These are phyloP conservation scores for Fusarium nanum DNA, from an alignment of 2,329 filamentous ascomycete genomes.

Conservation along the genomic window DNA sequence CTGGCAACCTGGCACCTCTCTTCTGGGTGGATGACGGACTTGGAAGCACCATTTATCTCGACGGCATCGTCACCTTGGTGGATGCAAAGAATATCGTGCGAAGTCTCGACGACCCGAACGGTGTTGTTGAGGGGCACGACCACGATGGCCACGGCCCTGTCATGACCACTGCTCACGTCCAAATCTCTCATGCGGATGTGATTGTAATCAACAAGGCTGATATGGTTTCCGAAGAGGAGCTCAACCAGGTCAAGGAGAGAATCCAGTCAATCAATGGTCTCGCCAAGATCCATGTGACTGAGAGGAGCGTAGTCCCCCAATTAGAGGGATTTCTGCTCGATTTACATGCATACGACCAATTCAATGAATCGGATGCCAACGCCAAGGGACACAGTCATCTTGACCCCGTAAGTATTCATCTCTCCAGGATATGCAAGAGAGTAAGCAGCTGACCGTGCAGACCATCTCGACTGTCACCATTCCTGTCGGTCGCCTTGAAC, in stretches of 20 bases:
- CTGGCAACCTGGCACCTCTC: slow-evolving; percentile 92
- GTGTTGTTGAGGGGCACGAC: slow-evolving; percentile 64
- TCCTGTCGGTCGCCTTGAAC: slow-evolving; percentile 68
- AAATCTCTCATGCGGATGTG: slow-evolving; percentile 97
- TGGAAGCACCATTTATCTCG: slow-evolving; percentile 93
- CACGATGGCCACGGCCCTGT: slow-evolving; percentile 70
- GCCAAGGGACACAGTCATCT: slow-evolving; percentile 89
- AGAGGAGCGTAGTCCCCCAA: slow-evolving; percentile 81
- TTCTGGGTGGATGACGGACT: slow-evolving; percentile 99
- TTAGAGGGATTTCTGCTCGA: slow-evolving; percentile 90
- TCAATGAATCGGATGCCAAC: slow-evolving; percentile 77
- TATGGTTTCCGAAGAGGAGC: slow-evolving; percentile 76
- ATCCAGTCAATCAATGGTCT: slow-evolving; percentile 89
- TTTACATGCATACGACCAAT: slow-evolving; percentile 90
- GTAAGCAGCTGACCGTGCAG: slow-evolving; percentile 55
- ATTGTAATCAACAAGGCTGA: slow-evolving; percentile 95
- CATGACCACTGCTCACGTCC: slow-evolving; percentile 92
- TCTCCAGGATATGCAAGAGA: neutral
- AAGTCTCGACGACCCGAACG: slow-evolving; percentile 78
- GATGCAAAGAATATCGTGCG: slow-evolving; percentile 93
- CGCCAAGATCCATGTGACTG: slow-evolving; percentile 84
- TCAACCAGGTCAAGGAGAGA: slow-evolving; percentile 75
- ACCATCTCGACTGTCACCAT: slow-evolving; percentile 87
- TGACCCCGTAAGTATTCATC: slow-evolving; percentile 73
- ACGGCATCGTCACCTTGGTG: slow-evolving; percentile 95